These are phyloP conservation scores for Pleurotus platypus DNA, from an alignment of 768 basidiomycete species.

Conservation along the genomic window DNA sequence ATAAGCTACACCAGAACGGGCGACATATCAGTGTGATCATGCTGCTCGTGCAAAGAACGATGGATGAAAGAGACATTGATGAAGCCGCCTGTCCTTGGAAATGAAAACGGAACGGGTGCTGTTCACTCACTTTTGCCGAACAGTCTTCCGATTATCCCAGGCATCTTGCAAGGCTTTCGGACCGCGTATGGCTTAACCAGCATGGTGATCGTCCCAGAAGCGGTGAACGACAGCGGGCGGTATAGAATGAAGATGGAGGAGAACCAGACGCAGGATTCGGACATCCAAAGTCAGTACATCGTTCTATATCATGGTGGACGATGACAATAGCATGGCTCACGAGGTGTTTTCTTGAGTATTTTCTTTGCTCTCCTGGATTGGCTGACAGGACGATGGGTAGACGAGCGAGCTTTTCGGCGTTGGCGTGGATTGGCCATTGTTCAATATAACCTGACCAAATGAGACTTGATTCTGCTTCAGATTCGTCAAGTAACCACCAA, in stretches of 20 bases:
- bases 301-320: not conserved
- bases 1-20: not conserved
- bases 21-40: not conserved
- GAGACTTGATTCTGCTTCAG: too few species aligned
- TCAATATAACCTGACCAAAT: not conserved
- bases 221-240: not conserved
- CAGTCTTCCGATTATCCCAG: slow-evolving; percentile 87
- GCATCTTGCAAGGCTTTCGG: slow-evolving; percentile 78
- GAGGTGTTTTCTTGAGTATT: slow-evolving; percentile 73
- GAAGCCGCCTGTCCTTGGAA: not conserved
- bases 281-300: slow-evolving; percentile 6
- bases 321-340: slow-evolving; percentile 32
- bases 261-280: not conserved
- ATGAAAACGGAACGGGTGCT: not conserved
- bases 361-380: slow-evolving; percentile 74
- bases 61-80: slow-evolving; percentile 9
- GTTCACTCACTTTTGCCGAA: slow-evolving; percentile 80
- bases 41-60: slow-evolving; percentile 3
- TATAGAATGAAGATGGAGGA: slow-evolving; percentile 4
- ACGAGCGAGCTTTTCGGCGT: slow-evolving; percentile 79
- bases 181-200: slow-evolving; percentile 64
- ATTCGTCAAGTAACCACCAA: not conserved
- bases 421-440: slow-evolving; percentile 94
- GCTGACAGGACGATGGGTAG: slow-evolving; percentile 66
- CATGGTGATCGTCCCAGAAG: not conserved